Evolutionary conservation across 495 filamentous ascomycete species (phyloP).

Genomic region (Podospora anserina): DNA sequence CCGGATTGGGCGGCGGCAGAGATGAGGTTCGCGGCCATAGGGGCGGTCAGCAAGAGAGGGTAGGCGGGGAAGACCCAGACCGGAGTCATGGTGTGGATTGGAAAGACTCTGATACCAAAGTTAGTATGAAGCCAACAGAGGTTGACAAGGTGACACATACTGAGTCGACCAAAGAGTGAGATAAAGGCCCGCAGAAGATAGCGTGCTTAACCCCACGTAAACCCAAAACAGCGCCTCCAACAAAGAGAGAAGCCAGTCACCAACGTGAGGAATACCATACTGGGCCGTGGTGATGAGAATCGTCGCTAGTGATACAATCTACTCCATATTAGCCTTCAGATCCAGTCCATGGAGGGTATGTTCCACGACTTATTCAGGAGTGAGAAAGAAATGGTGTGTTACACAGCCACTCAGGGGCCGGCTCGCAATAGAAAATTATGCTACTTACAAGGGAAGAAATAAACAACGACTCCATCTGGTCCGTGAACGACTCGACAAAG

Average conservation of each 20-base stretch:
- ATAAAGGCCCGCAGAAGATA: conserved; percentile 67
- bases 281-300: conserved; percentile 78
- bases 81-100: conserved; percentile 83
- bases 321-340: conserved; percentile 3
- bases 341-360: not conserved
- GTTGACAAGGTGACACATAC: conserved; percentile 28
- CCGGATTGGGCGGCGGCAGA: conserved; percentile 34
- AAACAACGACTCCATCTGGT: conserved; percentile 79
- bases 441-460: conserved; percentile 62
- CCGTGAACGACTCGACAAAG: conserved; percentile 67
- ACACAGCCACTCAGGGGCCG: not conserved
- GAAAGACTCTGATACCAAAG: conserved; percentile 53
- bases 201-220: conserved; percentile 60
- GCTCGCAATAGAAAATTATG: not conserved
- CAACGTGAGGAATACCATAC: conserved; percentile 65
- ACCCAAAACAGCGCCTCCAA: conserved; percentile 72
- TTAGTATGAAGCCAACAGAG: not conserved
- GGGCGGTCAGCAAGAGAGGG: conserved; percentile 72
- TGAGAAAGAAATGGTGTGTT: not conserved
- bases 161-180: conserved; percentile 63
- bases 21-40: conserved; percentile 52
- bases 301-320: conserved; percentile 56
- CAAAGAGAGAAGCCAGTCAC: conserved; percentile 62
- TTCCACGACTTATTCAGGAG: not conserved
- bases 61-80: conserved; percentile 93